phyloP scores from a whole-genome alignment of 2,329 filamentous ascomycete genomes.

The Graphiopsis chlorocephala region DNA sequence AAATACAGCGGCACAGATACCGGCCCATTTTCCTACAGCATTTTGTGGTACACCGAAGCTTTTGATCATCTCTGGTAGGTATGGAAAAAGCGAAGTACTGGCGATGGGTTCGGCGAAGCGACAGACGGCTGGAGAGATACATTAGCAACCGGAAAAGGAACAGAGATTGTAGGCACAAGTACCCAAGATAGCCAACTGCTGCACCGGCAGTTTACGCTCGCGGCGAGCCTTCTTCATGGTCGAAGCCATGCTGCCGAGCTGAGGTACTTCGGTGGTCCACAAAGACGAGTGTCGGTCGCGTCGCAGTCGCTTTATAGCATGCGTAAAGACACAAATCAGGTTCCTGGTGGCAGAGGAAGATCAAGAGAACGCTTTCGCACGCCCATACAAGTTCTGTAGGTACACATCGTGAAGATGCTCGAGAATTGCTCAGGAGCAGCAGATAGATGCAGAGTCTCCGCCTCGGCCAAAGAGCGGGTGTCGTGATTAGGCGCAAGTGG shows the following conservation, averaged over 20 bases:
- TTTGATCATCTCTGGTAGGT: conserved; percentile 86
- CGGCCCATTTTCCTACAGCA: conserved; percentile 78
- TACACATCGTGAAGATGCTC: background rate
- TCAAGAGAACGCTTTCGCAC: background rate
- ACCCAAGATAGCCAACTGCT: conserved; percentile 78
- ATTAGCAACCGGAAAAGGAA: conserved; percentile 15
- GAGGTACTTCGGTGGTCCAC: background rate
- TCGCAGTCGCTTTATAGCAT: background rate
- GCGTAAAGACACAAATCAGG: background rate
- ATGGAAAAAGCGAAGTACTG: conserved; percentile 72
- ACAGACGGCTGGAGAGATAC: conserved; percentile 60
- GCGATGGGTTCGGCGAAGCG: conserved; percentile 77
- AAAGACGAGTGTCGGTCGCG: background rate
- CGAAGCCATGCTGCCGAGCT: conserved; percentile 18
- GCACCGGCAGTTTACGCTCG: conserved; percentile 63
- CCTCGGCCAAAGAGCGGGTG: background rate
- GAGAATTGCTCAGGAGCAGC: background rate
- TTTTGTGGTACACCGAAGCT: conserved; percentile 70
- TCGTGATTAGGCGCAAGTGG: conserved; percentile 4
- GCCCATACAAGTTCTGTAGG: background rate
- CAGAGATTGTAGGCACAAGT: conserved; percentile 37
- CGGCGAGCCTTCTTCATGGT: conserved; percentile 19
- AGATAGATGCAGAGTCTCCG: background rate
- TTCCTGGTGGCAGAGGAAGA: background rate
- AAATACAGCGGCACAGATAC: conserved; percentile 83